phyloP scores from a whole-genome alignment of 345 rosid genomes.

The Citrus hindsii region DNA sequence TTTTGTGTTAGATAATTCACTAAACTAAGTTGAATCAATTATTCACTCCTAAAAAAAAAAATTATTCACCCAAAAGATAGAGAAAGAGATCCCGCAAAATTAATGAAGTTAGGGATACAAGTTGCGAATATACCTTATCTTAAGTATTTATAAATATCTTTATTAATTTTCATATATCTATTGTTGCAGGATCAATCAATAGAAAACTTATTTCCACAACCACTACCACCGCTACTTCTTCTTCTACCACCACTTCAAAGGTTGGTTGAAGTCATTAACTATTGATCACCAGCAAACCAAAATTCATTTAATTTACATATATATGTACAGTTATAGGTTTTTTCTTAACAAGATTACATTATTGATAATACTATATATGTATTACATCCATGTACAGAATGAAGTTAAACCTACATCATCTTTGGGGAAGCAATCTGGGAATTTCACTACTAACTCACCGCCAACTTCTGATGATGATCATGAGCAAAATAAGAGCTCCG shows the following conservation, averaged over 20 bases:
- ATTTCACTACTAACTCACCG: slow-evolving; percentile 13
- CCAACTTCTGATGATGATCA: slow-evolving; percentile 1
- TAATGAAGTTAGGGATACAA: background rate
- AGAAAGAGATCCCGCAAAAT: background rate
- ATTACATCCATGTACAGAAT: background rate
- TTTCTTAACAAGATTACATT: too few species aligned
- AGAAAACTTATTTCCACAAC: slow-evolving; percentile 31
- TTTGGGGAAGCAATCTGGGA: slow-evolving; percentile 6
- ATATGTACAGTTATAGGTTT: too few species aligned
- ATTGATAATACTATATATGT: too few species aligned
- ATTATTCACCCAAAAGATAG: background rate
- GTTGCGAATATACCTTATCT: background rate
- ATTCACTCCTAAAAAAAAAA: background rate
- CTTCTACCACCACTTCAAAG: slow-evolving; percentile 21
- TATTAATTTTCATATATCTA: background rate
- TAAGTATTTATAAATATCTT: background rate
- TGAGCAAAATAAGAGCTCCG: too few species aligned
- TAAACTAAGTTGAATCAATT: background rate
- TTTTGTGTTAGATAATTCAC: background rate
- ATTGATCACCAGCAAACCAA: background rate
- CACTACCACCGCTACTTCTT: slow-evolving; percentile 9
- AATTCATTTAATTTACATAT: background rate
- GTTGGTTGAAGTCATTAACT: slow-evolving; percentile 16
- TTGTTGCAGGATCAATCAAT: slow-evolving; percentile 25
- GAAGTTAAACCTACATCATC: slow-evolving; percentile 6